phyloP scores from a whole-genome alignment of 164 flowering plant species.

The Annona cherimola region DNA sequence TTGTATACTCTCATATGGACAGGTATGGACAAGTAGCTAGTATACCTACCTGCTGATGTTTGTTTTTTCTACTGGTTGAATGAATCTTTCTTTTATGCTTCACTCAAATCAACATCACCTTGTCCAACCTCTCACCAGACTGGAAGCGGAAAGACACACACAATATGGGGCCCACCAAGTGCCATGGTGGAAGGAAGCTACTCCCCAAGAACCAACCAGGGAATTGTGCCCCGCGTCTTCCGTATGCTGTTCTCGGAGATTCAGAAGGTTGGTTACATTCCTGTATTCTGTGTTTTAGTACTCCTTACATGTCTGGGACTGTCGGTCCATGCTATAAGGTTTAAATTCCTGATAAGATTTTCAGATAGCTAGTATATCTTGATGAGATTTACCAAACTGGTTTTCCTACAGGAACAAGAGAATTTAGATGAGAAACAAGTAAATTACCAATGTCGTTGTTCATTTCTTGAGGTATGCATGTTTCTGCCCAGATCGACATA shows the following conservation, averaged over 20 bases:
- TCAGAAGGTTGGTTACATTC: constrained; percentile 43
- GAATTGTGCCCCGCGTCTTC: constrained; percentile 88
- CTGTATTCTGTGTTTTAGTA: background rate
- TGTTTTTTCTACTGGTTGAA: background rate
- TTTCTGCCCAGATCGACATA: background rate
- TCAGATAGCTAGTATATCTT: background rate
- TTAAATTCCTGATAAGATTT: background rate
- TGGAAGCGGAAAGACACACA: constrained; percentile 96
- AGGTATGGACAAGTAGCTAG: constrained; percentile 39
- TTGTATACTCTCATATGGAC: constrained; percentile 77
- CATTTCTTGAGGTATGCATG: constrained; percentile 78
- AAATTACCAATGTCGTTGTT: constrained; percentile 92
- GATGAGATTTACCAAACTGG: background rate
- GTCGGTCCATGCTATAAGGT: background rate
- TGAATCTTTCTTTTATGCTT: background rate
- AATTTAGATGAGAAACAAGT: constrained; percentile 51
- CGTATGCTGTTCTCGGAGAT: constrained; percentile 75
- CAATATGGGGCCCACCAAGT: constrained; percentile 98
- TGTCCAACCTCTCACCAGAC: constrained; percentile 36
- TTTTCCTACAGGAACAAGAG: constrained; percentile 47
- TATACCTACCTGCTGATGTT: background rate
- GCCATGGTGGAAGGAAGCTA: constrained; percentile 74
- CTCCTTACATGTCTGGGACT: background rate
- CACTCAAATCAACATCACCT: background rate
- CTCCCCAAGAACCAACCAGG: constrained; percentile 48